Conservation (phyloP, 2,329 filamentous ascomycete species). For the Dactylellina drechsleri region DNA sequence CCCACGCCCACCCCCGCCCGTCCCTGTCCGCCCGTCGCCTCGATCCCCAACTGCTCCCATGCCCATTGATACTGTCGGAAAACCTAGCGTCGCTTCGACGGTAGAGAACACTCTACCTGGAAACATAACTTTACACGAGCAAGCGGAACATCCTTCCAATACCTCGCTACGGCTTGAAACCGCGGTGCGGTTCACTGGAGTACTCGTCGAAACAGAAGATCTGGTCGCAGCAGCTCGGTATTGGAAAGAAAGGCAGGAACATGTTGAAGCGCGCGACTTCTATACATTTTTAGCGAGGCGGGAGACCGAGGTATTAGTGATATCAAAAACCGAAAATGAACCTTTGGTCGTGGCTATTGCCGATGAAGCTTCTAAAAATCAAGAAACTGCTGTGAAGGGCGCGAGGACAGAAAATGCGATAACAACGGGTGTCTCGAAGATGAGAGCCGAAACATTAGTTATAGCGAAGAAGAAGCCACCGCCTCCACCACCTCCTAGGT, state of each 20-base stretch:
- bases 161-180: conserved; percentile 31
- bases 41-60: conserved; percentile 7
- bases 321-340: background rate
- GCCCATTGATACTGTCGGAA: background rate
- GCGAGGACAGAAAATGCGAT: background rate
- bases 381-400: background rate
- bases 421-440: background rate
- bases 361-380: background rate
- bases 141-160: conserved; percentile 26
- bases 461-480: conserved; percentile 8
- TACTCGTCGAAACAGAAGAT: conserved; percentile 25
- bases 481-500: conserved; percentile 5
- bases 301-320: background rate
- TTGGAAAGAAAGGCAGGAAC: conserved; percentile 42
- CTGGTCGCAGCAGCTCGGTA: conserved; percentile 14
- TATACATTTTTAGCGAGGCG: conserved; percentile 18
- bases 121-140: conserved; percentile 19
- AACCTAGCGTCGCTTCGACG: background rate
- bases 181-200: conserved; percentile 29
- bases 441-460: background rate
- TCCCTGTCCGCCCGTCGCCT: conserved; percentile 2
- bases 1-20: background rate
- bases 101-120: conserved; percentile 31
- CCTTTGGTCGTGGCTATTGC: background rate
- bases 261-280: conserved; percentile 40